phyloP scores from a whole-genome alignment of 2,329 filamentous ascomycete species.

The Monosporascus sp. region DNA sequence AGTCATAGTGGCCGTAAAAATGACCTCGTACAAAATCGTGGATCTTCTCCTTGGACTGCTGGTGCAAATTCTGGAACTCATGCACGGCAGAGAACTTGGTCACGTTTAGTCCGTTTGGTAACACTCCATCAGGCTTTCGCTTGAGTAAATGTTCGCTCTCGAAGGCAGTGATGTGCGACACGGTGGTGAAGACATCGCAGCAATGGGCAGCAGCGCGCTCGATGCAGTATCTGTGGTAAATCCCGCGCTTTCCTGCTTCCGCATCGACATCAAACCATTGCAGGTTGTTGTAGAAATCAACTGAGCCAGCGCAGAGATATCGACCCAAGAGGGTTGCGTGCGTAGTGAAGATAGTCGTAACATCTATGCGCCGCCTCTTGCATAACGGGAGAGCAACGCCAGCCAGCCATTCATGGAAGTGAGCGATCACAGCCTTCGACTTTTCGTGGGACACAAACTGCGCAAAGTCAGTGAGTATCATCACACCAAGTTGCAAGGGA shows the following conservation, averaged over 20 bases:
- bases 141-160: conserved; percentile 97
- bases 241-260: conserved; percentile 94
- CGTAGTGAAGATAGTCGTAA: conserved; percentile 98
- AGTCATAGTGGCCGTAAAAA: conserved; percentile 98
- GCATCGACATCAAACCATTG: conserved; percentile 95
- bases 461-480: conserved; percentile 8
- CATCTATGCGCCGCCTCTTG: conserved; percentile 91
- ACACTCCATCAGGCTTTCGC: conserved; percentile 91
- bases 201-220: conserved; percentile 89
- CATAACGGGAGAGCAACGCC: conserved; percentile 87
- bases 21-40: conserved; percentile 97
- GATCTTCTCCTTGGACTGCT: conserved; percentile 95
- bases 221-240: conserved; percentile 98
- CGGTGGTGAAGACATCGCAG: conserved; percentile 95
- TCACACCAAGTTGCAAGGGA: background rate
- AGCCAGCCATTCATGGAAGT: conserved; percentile 98
- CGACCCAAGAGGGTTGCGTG: conserved; percentile 92
- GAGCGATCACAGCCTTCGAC: conserved; percentile 85
- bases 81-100: conserved; percentile 98
- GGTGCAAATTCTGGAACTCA: conserved; percentile 97
- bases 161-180: conserved; percentile 97
- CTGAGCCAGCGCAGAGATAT: conserved; percentile 93
- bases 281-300: conserved; percentile 99
- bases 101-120: conserved; percentile 95
- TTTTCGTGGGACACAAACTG: conserved; percentile 94